Evolutionary conservation across 1,284 basidiomycete species (phyloP), one percentile per base, ranked within the genome.

Genomic region (Cystobasidium slooffiae): DNA sequence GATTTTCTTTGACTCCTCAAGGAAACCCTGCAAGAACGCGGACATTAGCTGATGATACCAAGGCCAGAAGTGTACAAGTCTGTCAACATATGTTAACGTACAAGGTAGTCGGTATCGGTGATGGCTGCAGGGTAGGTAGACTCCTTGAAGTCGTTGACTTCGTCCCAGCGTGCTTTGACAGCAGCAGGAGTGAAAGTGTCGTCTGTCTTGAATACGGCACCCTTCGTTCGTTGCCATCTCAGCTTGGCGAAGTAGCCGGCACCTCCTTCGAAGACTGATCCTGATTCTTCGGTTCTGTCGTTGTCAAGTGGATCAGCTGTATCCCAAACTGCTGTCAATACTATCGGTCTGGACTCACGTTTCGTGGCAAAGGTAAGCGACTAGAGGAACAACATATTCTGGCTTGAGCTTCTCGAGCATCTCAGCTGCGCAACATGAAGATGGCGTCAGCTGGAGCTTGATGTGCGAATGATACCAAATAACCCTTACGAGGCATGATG

Each of bases 351-450:
- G 1, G 3, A 43, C 37, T 20, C 24, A 68, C 66, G 37, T 59
- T 14, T 76, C 72, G 76, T 80, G 78, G 37, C 81, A 83, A 31
- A 86, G 81, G 43, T 83, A 91, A 37, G 87, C 89, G 59, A 97
- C 93, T 76, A 99, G 90, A 1, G 97, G 95, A 0, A 94, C 94
- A 61, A 99, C 91, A 78, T 91, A 94, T 81, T 94, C 92, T 46
- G 97, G 97, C 87, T 92, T 93, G 68, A 99, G 84, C 80, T 93
- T 90, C 65, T 89, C 91, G 76, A 99, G 89, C 88, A 98, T 91
- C 77, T 99, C 96, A n/a, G 92, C 91, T 73, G 55, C n/a, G 12
- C 18, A 10, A 44, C 16, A 44, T 20, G 12, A 10, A 41, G 22
- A 20, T 5, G 6, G 39, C 22, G 46, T 73, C 51, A 73, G 70